Conservation (phyloP, 2,329 filamentous ascomycete genomes). For the Pestalotiopsis sp. region DNA sequence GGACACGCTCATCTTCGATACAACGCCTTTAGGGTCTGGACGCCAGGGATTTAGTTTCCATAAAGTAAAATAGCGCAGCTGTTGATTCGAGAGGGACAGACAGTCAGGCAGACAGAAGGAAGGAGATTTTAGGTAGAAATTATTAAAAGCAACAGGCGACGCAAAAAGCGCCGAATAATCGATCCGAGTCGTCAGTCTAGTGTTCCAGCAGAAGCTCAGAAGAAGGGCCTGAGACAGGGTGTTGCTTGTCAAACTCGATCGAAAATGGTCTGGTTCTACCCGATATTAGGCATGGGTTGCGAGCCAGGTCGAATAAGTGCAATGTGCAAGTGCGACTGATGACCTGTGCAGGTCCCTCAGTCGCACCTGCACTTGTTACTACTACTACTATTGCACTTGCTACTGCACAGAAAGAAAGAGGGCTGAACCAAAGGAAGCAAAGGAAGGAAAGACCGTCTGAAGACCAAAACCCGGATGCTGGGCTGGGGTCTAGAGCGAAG, state of each 20-base stretch:
- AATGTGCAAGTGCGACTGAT: background rate
- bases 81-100: background rate
- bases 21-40: no score
- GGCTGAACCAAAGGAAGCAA: background rate
- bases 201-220: constrained; percentile 21
- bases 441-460: no score
- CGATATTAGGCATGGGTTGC: constrained; percentile 11
- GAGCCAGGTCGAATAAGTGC: background rate
- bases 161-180: constrained; percentile 15
- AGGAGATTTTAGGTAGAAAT: constrained; percentile 3
- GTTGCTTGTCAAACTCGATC: constrained; percentile 20
- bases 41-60: background rate
- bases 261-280: constrained; percentile 1
- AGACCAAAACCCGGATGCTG: constrained; percentile 14
- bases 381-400: background rate
- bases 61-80: background rate
- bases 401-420: background rate
- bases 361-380: no score
- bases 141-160: constrained; percentile 3
- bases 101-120: background rate
- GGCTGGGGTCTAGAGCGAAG: background rate
- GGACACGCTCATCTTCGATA: no score
- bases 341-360: no score
- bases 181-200: constrained; percentile 17
- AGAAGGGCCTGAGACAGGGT: constrained; percentile 22